Evolutionary conservation across 2,329 filamentous ascomycete genomes (phyloP).

Genomic region (Periglandula ipomoeae): DNA sequence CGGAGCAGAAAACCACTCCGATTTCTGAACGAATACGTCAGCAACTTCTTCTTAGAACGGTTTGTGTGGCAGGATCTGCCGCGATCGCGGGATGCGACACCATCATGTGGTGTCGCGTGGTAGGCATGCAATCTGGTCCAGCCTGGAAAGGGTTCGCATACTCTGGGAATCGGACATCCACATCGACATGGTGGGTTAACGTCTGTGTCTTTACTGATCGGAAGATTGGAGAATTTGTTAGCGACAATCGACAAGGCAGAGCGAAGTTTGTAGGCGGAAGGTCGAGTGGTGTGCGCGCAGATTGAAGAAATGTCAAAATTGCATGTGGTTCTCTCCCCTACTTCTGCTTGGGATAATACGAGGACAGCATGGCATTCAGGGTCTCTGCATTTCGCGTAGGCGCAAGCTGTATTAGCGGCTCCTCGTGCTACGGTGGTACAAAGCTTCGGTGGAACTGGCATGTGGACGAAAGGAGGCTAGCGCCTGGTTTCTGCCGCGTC

Average conservation of each 20-base stretch:
- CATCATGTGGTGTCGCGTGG: neutral
- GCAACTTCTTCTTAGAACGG: neutral
- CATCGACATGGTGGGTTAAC: conserved; percentile 52
- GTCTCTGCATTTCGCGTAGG: conserved; percentile 7
- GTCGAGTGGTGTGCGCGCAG: neutral
- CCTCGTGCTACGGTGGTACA: neutral
- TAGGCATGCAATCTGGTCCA: neutral
- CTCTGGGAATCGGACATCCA: conserved; percentile 96
- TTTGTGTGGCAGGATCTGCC: too few species aligned
- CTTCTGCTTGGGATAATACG: neutral
- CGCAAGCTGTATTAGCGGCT: neutral
- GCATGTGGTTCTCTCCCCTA: neutral
- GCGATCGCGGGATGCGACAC: conserved; percentile 2
- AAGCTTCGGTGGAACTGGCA: neutral
- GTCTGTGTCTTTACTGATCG: too few species aligned
- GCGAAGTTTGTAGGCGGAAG: neutral
- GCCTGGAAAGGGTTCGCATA: conserved; percentile 37
- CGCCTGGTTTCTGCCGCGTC: neutral
- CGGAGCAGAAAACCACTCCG: conserved; percentile 94
- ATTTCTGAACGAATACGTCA: conserved; percentile 57
- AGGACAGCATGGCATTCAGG: conserved; percentile 11
- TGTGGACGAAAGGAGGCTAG: conserved; percentile 2
- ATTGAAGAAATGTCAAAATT: neutral
- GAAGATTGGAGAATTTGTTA: too few species aligned
- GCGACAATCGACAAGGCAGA: too few species aligned